Percentiles rank a stretch among this genome's conserved stretches.
These are phyloP conservation scores for Salinomyces thailandicus DNA, from an alignment of 2,329 filamentous ascomycete genomes.

Conservation along the genomic window DNA sequence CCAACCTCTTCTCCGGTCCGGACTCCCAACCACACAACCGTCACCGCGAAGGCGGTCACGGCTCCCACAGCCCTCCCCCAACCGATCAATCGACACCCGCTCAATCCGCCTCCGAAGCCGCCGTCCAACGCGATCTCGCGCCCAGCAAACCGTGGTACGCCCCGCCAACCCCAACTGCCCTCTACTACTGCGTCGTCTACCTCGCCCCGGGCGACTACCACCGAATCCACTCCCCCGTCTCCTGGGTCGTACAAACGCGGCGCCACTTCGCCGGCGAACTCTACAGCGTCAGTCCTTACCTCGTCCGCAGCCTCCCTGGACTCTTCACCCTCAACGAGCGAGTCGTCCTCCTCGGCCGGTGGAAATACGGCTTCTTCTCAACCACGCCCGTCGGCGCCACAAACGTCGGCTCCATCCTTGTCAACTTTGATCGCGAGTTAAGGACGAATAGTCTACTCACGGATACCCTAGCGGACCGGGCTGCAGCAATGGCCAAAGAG, in stretches of 20 bases:
- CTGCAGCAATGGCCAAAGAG: constrained; percentile 65
- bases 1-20: constrained; percentile 76
- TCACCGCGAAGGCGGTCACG: constrained; percentile 26
- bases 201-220: constrained; percentile 96
- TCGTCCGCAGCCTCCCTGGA: constrained; percentile 83
- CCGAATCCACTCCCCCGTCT: constrained; percentile 88
- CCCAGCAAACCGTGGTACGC: constrained; percentile 44
- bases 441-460: constrained; percentile 86
- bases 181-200: constrained; percentile 94
- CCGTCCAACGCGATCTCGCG: constrained; percentile 75
- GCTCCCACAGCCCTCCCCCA: constrained; percentile 27
- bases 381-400: constrained; percentile 94
- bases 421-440: constrained; percentile 93
- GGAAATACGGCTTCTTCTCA: constrained; percentile 96
- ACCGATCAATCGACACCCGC: constrained; percentile 61
- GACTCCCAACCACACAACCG: constrained; percentile 8
- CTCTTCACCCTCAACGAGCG: constrained; percentile 96
- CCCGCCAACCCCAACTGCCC: constrained; percentile 43
- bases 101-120: constrained; percentile 62
- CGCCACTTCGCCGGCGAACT: constrained; percentile 97
- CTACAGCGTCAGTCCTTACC: constrained; percentile 87
- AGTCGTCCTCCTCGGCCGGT: constrained; percentile 82
- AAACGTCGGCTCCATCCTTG: constrained; percentile 90
- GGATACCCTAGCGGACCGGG: constrained; percentile 80
- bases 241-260: constrained; percentile 88